Percentiles rank a stretch among this genome's conserved stretches.
These are phyloP conservation scores for Daldinia decipiens DNA, from an alignment of 495 filamentous ascomycete species.

Conservation along the genomic window DNA sequence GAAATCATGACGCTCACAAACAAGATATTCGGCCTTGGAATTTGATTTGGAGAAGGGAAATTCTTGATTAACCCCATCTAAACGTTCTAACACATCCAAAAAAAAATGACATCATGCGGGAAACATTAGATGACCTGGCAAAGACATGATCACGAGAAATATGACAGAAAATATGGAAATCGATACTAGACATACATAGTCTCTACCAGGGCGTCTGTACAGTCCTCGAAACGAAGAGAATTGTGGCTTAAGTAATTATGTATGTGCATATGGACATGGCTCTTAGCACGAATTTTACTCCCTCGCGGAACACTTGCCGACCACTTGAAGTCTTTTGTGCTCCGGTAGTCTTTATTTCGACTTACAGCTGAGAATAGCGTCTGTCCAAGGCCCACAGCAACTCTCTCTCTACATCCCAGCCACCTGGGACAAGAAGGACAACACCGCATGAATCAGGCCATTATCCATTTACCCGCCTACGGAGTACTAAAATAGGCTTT, in stretches of 20 bases:
- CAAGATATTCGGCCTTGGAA: background rate
- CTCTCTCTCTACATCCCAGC: slow-evolving; percentile 20
- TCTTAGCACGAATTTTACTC: background rate
- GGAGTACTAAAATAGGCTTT: slow-evolving; percentile 26
- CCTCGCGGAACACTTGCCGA: slow-evolving; percentile 22
- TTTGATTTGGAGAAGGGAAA: background rate
- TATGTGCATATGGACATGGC: background rate
- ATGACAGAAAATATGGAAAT: background rate
- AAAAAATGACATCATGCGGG: background rate
- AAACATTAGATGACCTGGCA: background rate
- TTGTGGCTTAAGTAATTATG: background rate
- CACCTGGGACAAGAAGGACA: slow-evolving; percentile 7
- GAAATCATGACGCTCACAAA: background rate
- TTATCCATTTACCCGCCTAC: slow-evolving; percentile 33
- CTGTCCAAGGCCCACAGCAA: slow-evolving; percentile 14
- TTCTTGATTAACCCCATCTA: background rate
- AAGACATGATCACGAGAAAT: background rate
- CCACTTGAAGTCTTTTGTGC: slow-evolving; percentile 16
- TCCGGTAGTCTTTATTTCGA: slow-evolving; percentile 10
- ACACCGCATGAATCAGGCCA: slow-evolving; percentile 31
- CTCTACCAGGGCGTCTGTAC: background rate
- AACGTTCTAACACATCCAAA: background rate
- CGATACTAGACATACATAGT: slow-evolving; percentile 10
- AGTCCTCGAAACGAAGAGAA: background rate
- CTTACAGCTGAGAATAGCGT: slow-evolving; percentile 27